Percentiles rank a stretch among this genome's conserved stretches.
Conservation (phyloP, 371 early-diverging fungal species). For the Mucor irregularis region DNA sequence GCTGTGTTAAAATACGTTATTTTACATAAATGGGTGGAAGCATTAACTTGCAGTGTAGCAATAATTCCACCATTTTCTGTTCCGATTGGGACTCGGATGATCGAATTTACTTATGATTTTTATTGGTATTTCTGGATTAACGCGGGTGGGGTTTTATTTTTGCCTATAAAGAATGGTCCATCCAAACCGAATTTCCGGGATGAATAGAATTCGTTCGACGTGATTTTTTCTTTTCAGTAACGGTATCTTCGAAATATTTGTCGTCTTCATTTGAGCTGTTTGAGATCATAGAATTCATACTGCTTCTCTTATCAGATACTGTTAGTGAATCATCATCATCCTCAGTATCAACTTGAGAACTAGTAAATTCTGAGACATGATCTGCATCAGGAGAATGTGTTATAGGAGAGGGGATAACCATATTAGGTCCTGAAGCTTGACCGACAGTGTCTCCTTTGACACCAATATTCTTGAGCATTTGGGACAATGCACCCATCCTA, state of each 20-base stretch:
- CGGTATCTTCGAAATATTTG: not conserved
- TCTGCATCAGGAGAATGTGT: not conserved
- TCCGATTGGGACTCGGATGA: no score
- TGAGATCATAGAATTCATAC: no score
- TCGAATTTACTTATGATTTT: no score
- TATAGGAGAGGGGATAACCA: conserved; percentile 28
- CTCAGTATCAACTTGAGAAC: not conserved
- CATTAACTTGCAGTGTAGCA: no score
- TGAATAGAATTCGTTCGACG: conserved; percentile 9
- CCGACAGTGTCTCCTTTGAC: conserved; percentile 26
- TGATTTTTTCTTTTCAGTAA: no score
- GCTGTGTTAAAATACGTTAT: no score
- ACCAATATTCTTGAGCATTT: conserved; percentile 26
- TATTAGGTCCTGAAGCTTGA: conserved; percentile 30
- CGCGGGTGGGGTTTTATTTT: not conserved
- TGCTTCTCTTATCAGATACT: no score
- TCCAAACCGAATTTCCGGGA: conserved; percentile 25
- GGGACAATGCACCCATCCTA: conserved; percentile 39
- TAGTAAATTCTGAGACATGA: not conserved
- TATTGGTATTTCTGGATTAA: no score
- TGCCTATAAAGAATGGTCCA: conserved; percentile 5
- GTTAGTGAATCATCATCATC: not conserved
- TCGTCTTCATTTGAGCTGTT: conserved; percentile 3
- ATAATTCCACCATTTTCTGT: no score
- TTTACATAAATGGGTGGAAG: no score